Percentiles rank a stretch among this genome's conserved stretches.
Conservation (phyloP, 495 filamentous ascomycete species). For the Oidiodendron maius region DNA sequence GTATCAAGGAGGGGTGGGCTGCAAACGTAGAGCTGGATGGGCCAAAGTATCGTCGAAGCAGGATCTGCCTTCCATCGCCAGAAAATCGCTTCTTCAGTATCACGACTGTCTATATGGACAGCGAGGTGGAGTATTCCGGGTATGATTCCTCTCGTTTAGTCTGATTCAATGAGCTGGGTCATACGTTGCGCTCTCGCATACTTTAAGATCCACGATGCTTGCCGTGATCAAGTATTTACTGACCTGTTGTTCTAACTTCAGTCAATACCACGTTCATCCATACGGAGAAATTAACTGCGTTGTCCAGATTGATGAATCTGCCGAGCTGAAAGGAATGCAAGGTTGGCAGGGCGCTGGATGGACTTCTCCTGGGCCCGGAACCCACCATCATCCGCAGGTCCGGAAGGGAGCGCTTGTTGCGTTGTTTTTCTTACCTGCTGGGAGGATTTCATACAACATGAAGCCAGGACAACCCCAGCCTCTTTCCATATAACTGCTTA, state of each 20-base stretch:
- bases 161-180: not conserved
- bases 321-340: constrained; percentile 37
- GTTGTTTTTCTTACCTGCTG: constrained; percentile 21
- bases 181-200: too few species aligned
- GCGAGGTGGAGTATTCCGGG: not conserved
- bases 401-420: constrained; percentile 27
- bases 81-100: not conserved
- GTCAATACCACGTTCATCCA: constrained; percentile 39
- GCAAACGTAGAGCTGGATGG: not conserved
- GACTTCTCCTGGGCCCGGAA: constrained; percentile 36
- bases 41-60: not conserved
- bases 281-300: constrained; percentile 46
- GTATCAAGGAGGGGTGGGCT: not conserved
- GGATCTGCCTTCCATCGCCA: not conserved
- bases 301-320: constrained; percentile 33
- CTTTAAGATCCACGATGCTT: too few species aligned
- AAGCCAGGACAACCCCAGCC: constrained; percentile 1
- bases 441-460: constrained; percentile 29
- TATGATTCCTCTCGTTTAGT: not conserved
- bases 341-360: constrained; percentile 41
- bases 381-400: constrained; percentile 39
- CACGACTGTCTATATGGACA: not conserved
- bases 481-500: not conserved
- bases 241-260: not conserved
- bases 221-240: not conserved